Conservation (phyloP, 2,329 filamentous ascomycete species). For the Alternaria atra region DNA sequence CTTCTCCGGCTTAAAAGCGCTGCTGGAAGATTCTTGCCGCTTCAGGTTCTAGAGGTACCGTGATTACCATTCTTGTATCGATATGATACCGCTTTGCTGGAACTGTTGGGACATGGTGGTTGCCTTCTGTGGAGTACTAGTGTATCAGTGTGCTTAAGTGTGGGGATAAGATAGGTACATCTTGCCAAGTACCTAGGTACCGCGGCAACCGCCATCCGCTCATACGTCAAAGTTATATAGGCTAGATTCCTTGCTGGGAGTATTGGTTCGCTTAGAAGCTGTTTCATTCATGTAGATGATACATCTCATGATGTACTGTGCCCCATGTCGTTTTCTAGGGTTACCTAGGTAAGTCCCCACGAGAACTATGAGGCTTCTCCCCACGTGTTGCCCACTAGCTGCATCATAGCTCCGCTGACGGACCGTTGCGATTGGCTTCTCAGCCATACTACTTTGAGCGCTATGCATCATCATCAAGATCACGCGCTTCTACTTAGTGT, state of each 20-base stretch:
- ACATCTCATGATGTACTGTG: neutral
- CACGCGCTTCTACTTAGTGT: neutral
- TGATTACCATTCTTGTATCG: neutral
- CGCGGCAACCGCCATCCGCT: neutral
- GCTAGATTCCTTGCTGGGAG: neutral
- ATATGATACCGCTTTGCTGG: neutral
- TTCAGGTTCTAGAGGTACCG: neutral
- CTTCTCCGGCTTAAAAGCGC: neutral
- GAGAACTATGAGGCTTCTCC: neutral
- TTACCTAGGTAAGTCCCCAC: neutral
- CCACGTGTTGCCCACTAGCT: slow-evolving; percentile 9
- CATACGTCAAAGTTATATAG: neutral
- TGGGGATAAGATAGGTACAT: neutral
- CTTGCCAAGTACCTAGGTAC: neutral
- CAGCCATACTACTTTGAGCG: slow-evolving; percentile 1
- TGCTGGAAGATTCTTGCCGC: neutral
- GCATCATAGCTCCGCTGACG: slow-evolving; percentile 1
- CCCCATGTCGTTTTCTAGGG: neutral
- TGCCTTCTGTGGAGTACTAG: neutral
- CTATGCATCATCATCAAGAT: slow-evolving; percentile 5
- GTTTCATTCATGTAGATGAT: neutral
- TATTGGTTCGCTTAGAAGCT: neutral
- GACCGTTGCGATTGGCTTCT: slow-evolving; percentile 9
- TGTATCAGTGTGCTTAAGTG: neutral
- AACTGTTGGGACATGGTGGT: neutral